Percentiles rank a stretch among this genome's conserved stretches.
Evolutionary conservation across 768 basidiomycete genomes (phyloP).

Genomic region (Gyrodon lividus): DNA sequence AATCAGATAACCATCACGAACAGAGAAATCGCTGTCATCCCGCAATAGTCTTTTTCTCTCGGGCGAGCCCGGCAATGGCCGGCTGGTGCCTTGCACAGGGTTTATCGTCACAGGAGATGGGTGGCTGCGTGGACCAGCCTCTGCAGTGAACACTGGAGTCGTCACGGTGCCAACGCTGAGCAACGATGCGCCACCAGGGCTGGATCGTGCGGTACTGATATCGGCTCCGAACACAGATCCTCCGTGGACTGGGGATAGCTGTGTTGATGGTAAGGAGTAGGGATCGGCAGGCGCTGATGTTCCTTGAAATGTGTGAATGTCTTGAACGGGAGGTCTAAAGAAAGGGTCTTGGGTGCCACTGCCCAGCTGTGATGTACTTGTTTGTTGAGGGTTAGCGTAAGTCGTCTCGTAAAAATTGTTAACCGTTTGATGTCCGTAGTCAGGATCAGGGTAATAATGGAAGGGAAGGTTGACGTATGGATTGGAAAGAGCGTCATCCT

Average conservation of each 20-base stretch:
- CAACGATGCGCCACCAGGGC: background rate
- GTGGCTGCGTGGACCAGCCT: slow-evolving; percentile 18
- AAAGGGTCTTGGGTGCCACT: background rate
- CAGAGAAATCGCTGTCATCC: slow-evolving; percentile 7
- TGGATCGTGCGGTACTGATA: background rate
- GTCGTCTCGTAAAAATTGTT: background rate
- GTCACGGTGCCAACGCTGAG: slow-evolving; percentile 10
- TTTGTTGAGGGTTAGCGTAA: background rate
- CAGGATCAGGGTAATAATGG: background rate
- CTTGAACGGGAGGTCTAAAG: background rate
- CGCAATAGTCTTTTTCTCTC: slow-evolving; percentile 15
- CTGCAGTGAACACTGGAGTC: background rate
- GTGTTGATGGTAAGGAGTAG: background rate
- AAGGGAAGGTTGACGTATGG: background rate
- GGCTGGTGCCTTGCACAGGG: slow-evolving; percentile 10
- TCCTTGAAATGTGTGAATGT: background rate
- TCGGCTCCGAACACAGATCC: background rate
- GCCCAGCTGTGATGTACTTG: background rate
- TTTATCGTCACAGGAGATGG: slow-evolving; percentile 15
- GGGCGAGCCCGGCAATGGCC: slow-evolving; percentile 17
- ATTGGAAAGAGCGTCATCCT: slow-evolving; percentile 9
- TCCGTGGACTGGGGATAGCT: background rate
- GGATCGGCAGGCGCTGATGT: background rate
- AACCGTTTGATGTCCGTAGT: background rate
- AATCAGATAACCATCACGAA: slow-evolving; percentile 11